These are phyloP conservation scores for Tympanopsis confertula DNA, from an alignment of 2,329 filamentous ascomycete genomes.

Conservation along the genomic window DNA sequence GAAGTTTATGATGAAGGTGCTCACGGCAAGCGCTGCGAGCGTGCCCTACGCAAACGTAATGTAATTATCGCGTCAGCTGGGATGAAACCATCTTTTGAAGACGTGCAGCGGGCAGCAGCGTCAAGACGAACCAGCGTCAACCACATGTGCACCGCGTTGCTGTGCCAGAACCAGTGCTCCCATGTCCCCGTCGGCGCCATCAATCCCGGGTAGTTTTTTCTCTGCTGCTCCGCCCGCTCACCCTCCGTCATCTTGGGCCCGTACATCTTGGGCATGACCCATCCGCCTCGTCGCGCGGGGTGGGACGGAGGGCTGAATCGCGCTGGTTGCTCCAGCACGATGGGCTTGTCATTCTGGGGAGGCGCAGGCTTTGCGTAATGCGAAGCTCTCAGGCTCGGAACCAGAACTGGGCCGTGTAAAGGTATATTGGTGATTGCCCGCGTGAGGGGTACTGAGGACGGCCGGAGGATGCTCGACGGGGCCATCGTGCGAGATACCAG, in stretches of 20 bases:
- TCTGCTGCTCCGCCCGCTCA: slow-evolving; percentile 54
- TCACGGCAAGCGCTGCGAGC: slow-evolving; percentile 55
- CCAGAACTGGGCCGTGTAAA: too few relatives aligned
- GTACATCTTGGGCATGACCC: slow-evolving; percentile 50
- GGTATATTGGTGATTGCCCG: too few relatives aligned
- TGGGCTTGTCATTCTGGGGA: slow-evolving; percentile 34
- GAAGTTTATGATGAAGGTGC: slow-evolving; percentile 71
- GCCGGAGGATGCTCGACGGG: not conserved
- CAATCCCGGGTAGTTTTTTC: slow-evolving; percentile 73
- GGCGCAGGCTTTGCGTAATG: slow-evolving; percentile 4
- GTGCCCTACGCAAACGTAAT: slow-evolving; percentile 33
- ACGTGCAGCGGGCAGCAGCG: too few relatives aligned
- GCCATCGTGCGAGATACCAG: not conserved
- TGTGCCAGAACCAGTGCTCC: slow-evolving; percentile 75
- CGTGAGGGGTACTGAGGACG: too few relatives aligned
- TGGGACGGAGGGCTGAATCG: slow-evolving; percentile 91
- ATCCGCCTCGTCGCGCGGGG: slow-evolving; percentile 50
- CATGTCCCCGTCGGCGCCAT: slow-evolving; percentile 76
- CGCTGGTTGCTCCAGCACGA: slow-evolving; percentile 73
- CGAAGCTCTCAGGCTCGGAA: not conserved
- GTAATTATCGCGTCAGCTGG: slow-evolving; percentile 12
- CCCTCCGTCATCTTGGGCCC: slow-evolving; percentile 58
- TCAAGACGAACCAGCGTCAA: too few relatives aligned
- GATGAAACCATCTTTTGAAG: not conserved
- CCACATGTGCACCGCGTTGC: slow-evolving; percentile 62